Conservation (phyloP, 331 rosid species). For the Arachis monticola region DNA sequence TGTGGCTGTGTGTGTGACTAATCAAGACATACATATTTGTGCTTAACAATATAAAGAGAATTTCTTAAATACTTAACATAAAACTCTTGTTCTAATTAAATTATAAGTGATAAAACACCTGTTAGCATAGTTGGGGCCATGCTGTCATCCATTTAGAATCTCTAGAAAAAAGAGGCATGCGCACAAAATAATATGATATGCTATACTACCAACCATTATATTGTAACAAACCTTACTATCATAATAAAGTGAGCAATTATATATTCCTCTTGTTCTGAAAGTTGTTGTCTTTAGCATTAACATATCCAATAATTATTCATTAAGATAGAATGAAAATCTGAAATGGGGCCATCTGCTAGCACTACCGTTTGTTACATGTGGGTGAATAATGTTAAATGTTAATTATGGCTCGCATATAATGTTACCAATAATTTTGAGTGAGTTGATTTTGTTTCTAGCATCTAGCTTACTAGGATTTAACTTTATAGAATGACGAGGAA, state of each 20-base stretch:
- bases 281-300: neutral
- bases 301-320: neutral
- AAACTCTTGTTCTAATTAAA: too few species aligned
- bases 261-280: neutral
- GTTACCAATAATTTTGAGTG: neutral
- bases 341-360: neutral
- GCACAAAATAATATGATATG: too few species aligned
- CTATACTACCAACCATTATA: too few species aligned
- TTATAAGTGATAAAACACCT: too few species aligned
- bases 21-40: too few species aligned
- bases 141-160: neutral
- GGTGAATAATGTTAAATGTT: neutral
- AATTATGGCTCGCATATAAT: too few species aligned
- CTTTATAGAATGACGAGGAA: neutral
- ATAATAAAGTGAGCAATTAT: neutral
- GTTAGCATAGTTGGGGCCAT: neutral
- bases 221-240: neutral
- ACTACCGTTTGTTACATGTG: neutral
- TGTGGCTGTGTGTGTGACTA: too few species aligned
- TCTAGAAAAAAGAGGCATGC: too few species aligned
- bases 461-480: too few species aligned
- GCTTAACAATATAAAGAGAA: too few species aligned
- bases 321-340: neutral
- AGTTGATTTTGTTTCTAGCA: neutral
- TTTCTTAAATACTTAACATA: too few species aligned